phyloP scores from a whole-genome alignment of 2,329 filamentous ascomycete species.

The Colletotrichum musae region DNA sequence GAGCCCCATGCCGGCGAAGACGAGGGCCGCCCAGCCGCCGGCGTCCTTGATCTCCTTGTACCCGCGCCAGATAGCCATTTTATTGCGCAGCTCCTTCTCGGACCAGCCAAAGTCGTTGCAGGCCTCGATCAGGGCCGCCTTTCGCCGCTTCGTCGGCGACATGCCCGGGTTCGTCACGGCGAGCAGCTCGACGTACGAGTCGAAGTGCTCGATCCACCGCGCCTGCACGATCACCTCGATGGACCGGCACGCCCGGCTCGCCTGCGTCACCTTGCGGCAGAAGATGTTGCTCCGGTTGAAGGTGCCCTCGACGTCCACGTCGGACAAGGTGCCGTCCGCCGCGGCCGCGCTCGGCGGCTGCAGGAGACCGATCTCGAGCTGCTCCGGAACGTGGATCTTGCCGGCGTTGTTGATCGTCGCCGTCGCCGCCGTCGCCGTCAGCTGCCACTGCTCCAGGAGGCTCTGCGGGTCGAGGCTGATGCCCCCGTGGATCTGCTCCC shows the following conservation, averaged over 20 bases:
- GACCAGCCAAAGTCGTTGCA: conserved; percentile 68
- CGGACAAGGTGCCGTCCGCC: conserved; percentile 19
- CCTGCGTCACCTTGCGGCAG: conserved; percentile 51
- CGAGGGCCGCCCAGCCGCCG: conserved; percentile 68
- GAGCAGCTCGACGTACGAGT: conserved; percentile 62
- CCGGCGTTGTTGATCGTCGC: conserved; percentile 42
- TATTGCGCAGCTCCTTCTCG: conserved; percentile 70
- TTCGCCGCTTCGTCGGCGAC: conserved; percentile 63
- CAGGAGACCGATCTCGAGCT: conserved; percentile 34
- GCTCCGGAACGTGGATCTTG: conserved; percentile 36
- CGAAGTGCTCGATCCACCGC: conserved; percentile 69
- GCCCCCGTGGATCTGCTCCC: conserved; percentile 52
- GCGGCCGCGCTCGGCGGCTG: conserved; percentile 34
- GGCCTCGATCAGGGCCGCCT: conserved; percentile 66
- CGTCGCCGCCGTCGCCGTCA: conserved; percentile 41
- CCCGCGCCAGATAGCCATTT: conserved; percentile 66
- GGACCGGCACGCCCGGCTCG: conserved; percentile 68
- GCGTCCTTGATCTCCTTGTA: conserved; percentile 72
- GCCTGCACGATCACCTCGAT: conserved; percentile 72
- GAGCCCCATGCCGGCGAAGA: conserved; percentile 71
- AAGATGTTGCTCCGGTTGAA: conserved; percentile 51
- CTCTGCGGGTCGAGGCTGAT: conserved; percentile 48
- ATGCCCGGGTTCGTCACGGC: conserved; percentile 54
- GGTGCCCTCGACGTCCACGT: conserved; percentile 39
- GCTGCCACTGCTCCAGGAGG: conserved; percentile 47